Evolutionary conservation across 2,329 filamentous ascomycete species (phyloP), one percentile per base, ranked within the genome.

Genomic region (Aschersonia sp.): DNA sequence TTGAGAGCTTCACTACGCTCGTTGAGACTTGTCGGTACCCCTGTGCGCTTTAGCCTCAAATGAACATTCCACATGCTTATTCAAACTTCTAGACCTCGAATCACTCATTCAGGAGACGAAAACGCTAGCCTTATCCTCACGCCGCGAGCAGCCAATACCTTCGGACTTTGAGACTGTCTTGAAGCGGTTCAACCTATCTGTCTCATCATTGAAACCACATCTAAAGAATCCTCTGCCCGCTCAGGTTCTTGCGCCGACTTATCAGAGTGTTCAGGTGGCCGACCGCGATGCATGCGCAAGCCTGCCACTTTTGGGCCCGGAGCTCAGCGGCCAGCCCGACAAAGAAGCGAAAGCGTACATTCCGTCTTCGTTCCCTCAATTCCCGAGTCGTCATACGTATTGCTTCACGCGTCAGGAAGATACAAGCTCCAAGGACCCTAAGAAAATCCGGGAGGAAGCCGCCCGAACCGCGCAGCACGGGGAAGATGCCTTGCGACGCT

Each of bases 351-450:
- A 74, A 55, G 48, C 60, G 30, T 80, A 78, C 59, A 80, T 83
- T 9, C 79, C 79, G 0, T 61, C 64, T 38, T 69, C 70, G 0
- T 80, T 83, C 46, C 79, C 79, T 0, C 68, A 73, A 7, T 82
- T 82, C 50, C 79, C 79, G 0, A 80, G 77, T 58, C 75, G 74
- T 44, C 78, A 82, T 55, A 82, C 78, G 3, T 83, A 81, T 61
- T 73, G 71, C 40, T 76, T 73, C 55, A 82, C 78, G 0, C 73
- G 74, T 2, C 69, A 72, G 35, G 67, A 74, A 20, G 67, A 74
- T 51, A 65, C 63, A 41, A 66, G 62, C 20, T 60, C 62, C 12
- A 65, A 68, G 5, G 74, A 80, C 50, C 70, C 75, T 0, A 72
- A 78, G 55, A 76, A 74, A 58, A 75, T 80, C 43, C 70, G 78